These are phyloP conservation scores for Aspergillus cavernicola DNA, from an alignment of 495 filamentous ascomycete species.

Conservation along the genomic window DNA sequence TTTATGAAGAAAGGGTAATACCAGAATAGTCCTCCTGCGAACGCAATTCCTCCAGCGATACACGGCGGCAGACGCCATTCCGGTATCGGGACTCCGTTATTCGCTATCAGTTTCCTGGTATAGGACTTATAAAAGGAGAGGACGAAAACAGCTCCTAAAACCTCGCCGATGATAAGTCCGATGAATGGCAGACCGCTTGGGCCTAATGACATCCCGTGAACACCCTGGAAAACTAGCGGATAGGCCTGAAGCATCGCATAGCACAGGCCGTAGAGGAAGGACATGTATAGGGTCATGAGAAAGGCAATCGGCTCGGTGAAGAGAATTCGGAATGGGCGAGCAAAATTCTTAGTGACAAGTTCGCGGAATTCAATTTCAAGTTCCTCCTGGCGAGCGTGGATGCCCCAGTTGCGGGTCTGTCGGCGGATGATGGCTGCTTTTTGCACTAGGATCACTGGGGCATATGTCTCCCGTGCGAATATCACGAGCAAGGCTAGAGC, in stretches of 20 bases:
- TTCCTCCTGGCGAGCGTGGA: constrained; percentile 47
- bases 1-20: constrained; percentile 10
- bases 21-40: constrained; percentile 52
- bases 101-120: constrained; percentile 22
- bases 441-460: constrained; percentile 30
- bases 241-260: constrained; percentile 32
- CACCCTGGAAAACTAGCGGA: constrained; percentile 29
- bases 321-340: constrained; percentile 39
- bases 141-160: constrained; percentile 21
- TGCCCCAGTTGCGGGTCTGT: constrained; percentile 41
- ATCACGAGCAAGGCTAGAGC: constrained; percentile 21
- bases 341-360: constrained; percentile 36
- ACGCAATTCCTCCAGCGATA: constrained; percentile 43
- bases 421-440: constrained; percentile 40
- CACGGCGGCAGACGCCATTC: constrained; percentile 38
- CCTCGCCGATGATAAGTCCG: constrained; percentile 29
- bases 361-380: constrained; percentile 35
- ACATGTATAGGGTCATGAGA: constrained; percentile 37
- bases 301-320: constrained; percentile 44
- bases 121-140: constrained; percentile 24
- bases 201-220: constrained; percentile 27
- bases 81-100: constrained; percentile 24
- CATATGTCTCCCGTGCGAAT: constrained; percentile 35
- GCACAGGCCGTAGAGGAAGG: constrained; percentile 38
- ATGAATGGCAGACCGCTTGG: constrained; percentile 30